Conservation (phyloP, 352 stramenopile genomes). For the Proteromonas lacertae region DNA sequence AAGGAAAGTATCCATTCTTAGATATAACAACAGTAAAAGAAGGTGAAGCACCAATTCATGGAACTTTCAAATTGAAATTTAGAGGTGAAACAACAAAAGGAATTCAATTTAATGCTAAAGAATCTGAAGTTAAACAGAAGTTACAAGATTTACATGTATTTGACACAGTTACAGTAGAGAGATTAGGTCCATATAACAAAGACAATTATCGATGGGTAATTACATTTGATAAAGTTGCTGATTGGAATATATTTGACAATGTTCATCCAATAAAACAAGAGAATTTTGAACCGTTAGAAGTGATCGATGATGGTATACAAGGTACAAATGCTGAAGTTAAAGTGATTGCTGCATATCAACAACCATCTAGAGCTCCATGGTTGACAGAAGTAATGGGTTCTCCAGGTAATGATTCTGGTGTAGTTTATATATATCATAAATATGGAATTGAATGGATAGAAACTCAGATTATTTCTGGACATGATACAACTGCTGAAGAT, state of each 20-base stretch:
- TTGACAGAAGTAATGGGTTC: too few species aligned
- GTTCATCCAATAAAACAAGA: neutral
- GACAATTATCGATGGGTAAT: conserved; percentile 63
- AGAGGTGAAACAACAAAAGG: conserved; percentile 35
- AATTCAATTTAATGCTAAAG: conserved; percentile 58
- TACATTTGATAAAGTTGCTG: conserved; percentile 57
- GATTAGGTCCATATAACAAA: conserved; percentile 27
- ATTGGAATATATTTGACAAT: conserved; percentile 29
- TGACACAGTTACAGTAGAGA: conserved; percentile 38
- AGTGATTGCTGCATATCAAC: conserved; percentile 7
- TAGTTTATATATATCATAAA: too few species aligned
- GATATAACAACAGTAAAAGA: too few species aligned
- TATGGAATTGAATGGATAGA: too few species aligned
- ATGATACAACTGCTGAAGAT: too few species aligned
- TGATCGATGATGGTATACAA: neutral
- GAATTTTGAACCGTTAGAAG: neutral
- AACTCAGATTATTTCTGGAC: too few species aligned
- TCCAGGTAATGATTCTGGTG: too few species aligned
- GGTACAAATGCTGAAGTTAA: conserved; percentile 3
- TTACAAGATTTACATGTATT: conserved; percentile 65
- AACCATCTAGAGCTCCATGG: too few species aligned
- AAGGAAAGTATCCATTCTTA: too few species aligned
- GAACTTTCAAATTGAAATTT: conserved; percentile 41
- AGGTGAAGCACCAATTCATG: too few species aligned
- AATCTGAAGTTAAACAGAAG: conserved; percentile 44